These are phyloP conservation scores for Rubus parviflorus DNA, from an alignment of 306 rosid genomes.

Conservation along the genomic window DNA sequence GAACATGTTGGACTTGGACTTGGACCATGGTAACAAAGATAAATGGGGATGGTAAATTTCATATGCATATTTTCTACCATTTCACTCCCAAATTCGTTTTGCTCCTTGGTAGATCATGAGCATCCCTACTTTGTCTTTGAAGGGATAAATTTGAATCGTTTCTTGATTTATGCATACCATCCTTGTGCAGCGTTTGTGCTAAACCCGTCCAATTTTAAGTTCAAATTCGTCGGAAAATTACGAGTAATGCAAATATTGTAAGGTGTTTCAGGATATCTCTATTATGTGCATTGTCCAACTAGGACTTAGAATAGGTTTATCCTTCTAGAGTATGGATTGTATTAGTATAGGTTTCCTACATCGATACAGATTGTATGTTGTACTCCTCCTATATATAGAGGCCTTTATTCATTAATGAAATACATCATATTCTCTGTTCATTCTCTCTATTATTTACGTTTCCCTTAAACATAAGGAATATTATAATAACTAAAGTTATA, in stretches of 20 bases:
- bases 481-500: no score
- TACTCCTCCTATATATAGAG: no score
- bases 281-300: no score
- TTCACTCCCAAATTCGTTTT: not conserved
- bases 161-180: not conserved
- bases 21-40: not conserved
- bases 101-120: not conserved
- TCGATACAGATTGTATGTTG: no score
- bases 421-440: no score
- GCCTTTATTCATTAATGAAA: no score
- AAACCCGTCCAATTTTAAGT: not conserved
- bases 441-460: no score
- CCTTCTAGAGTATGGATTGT: no score
- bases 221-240: not conserved
- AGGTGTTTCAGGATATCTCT: no score
- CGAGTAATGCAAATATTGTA: not conserved
- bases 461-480: no score
- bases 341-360: no score
- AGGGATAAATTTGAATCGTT: not conserved
- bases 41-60: not conserved
- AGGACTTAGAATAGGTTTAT: no score
- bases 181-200: not conserved
- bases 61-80: not conserved
- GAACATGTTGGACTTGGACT: conserved; percentile 44
- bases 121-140: not conserved